phyloP scores from a whole-genome alignment of 164 flowering plant species.

The Stephania japonica region DNA sequence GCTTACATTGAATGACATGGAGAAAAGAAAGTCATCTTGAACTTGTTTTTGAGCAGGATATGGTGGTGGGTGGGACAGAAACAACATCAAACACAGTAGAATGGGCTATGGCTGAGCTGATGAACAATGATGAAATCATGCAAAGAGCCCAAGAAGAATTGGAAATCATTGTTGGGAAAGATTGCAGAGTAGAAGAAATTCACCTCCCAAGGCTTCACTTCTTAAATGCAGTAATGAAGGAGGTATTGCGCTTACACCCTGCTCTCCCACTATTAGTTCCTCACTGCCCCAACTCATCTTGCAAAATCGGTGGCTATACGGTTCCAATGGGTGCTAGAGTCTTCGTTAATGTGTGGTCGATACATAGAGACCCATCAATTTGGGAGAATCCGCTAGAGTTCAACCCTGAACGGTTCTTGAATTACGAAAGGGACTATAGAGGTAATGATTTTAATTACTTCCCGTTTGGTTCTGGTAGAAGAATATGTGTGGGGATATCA shows the following conservation, averaged over 20 bases:
- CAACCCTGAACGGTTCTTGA: conserved; percentile 37
- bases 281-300: conserved; percentile 7
- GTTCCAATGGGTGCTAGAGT: conserved; percentile 15
- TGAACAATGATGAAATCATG: conserved; percentile 12
- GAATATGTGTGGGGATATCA: conserved; percentile 53
- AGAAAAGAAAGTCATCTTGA: background rate
- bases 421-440: conserved; percentile 17
- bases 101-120: conserved; percentile 15
- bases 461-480: conserved; percentile 64
- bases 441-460: conserved; percentile 44
- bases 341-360: conserved; percentile 31
- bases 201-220: conserved; percentile 15
- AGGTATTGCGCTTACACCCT: conserved; percentile 13
- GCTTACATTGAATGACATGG: too few relatives aligned
- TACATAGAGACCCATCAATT: conserved; percentile 33
- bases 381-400: conserved; percentile 40
- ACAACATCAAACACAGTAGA: conserved; percentile 15
- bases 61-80: conserved; percentile 15
- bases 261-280: conserved; percentile 18
- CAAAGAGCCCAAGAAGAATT: conserved; percentile 15
- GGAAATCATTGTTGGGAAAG: conserved; percentile 17
- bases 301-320: conserved; percentile 12
- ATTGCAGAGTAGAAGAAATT: conserved; percentile 31
- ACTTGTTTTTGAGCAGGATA: conserved; percentile 3
- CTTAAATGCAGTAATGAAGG: conserved; percentile 15